A percentile compares a stretch with the other conserved stretches of the same genome.
phyloP scores from a whole-genome alignment of 371 early-diverging fungal genomes.

The Circinella minor region DNA sequence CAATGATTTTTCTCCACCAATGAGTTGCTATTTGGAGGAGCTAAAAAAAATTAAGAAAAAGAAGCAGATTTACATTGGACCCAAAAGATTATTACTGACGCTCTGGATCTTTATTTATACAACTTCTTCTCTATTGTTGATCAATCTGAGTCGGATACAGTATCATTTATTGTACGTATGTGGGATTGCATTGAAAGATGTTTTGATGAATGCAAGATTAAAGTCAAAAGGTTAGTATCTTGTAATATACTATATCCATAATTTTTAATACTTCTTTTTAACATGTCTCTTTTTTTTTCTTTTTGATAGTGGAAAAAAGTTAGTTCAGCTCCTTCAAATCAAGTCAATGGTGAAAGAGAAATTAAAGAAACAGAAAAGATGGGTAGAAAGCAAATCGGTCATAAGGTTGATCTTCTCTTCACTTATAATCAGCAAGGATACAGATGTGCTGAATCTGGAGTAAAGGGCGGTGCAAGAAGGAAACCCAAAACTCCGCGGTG shows the following conservation, averaged over 20 bases:
- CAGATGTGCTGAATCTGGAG: slow-evolving; percentile 8
- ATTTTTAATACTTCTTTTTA: neutral
- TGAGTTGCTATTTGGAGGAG: too few species aligned
- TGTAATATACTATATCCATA: neutral
- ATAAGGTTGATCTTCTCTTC: slow-evolving; percentile 11
- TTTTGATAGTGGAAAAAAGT: slow-evolving; percentile 10
- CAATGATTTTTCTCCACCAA: too few species aligned
- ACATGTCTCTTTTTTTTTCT: too few species aligned
- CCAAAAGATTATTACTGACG: slow-evolving; percentile 3
- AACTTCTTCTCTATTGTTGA: neutral
- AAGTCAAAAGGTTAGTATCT: slow-evolving; percentile 1
- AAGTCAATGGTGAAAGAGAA: neutral
- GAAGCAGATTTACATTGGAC: slow-evolving; percentile 16
- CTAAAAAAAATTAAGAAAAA: too few species aligned
- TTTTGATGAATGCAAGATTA: slow-evolving; percentile 3
- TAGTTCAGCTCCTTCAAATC: neutral
- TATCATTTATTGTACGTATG: neutral
- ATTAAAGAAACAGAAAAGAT: neutral
- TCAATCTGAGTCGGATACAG: slow-evolving; percentile 12
- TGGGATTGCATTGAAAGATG: slow-evolving; percentile 14
- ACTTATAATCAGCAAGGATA: neutral
- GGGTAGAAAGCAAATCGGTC: neutral
- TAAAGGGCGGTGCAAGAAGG: slow-evolving; percentile 1
- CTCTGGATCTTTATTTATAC: slow-evolving; percentile 3
- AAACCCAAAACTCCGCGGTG: neutral